Conservation (phyloP, 352 stramenopile genomes). For the Phytopythium montanum region DNA sequence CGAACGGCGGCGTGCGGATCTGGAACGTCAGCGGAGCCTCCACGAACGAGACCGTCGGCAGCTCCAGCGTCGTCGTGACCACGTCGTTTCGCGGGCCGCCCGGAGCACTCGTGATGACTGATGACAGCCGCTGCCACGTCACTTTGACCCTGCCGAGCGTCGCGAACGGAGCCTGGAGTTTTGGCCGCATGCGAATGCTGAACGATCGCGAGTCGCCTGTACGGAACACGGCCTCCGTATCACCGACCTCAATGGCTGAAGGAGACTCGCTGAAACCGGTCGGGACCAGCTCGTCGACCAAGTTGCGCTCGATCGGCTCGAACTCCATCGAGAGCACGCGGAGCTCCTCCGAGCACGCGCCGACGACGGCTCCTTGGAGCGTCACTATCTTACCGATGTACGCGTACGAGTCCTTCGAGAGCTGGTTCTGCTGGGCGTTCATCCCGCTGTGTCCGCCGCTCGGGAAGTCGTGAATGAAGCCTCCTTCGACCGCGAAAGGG, state of each 20-base stretch:
- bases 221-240: constrained; percentile 35
- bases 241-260: neutral
- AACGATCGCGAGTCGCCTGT: constrained; percentile 63
- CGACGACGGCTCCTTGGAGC: constrained; percentile 49
- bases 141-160: constrained; percentile 56
- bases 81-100: constrained; percentile 37
- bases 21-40: constrained; percentile 59
- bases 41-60: constrained; percentile 68
- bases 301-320: constrained; percentile 30
- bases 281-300: constrained; percentile 24
- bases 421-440: constrained; percentile 9
- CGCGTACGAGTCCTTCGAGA: constrained; percentile 40
- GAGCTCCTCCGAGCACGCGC: constrained; percentile 47
- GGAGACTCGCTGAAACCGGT: constrained; percentile 41
- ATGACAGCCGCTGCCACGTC: constrained; percentile 58
- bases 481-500: constrained; percentile 50
- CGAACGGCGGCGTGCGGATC: constrained; percentile 66
- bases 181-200: constrained; percentile 52
- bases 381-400: constrained; percentile 67
- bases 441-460: constrained; percentile 30
- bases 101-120: constrained; percentile 28
- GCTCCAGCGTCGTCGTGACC: constrained; percentile 60
- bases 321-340: constrained; percentile 53
- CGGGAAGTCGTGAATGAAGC: constrained; percentile 65
- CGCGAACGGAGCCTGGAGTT: constrained; percentile 34